Evolutionary conservation across 352 stramenopile species (phyloP).

Genomic region (Phytophthora pinifolia): DNA sequence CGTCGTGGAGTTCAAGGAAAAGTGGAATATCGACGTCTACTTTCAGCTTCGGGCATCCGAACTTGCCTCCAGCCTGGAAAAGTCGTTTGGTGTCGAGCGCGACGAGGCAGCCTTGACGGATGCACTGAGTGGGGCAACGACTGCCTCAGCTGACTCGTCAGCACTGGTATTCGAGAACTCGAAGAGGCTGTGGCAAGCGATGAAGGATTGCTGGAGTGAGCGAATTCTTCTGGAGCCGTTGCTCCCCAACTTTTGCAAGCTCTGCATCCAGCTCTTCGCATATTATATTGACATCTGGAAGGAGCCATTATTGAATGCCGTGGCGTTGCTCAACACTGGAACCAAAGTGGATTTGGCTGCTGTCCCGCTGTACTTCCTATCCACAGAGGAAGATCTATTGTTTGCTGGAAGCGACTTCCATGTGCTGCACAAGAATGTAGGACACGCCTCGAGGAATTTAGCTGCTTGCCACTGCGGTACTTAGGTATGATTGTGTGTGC

Average conservation of each 20-base stretch:
- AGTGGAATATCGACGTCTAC: conserved; percentile 90
- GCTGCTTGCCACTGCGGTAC: not conserved
- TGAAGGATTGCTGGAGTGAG: conserved; percentile 63
- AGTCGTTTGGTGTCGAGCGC: conserved; percentile 43
- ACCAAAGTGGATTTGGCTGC: conserved; percentile 49
- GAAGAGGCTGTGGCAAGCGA: conserved; percentile 42
- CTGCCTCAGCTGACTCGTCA: conserved; percentile 4
- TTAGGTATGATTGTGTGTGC: not conserved
- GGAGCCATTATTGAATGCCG: conserved; percentile 44
- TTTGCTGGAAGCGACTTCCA: conserved; percentile 77
- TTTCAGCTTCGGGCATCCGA: conserved; percentile 75
- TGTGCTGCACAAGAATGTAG: conserved; percentile 54
- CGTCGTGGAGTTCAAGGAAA: conserved; percentile 81
- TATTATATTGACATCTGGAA: conserved; percentile 67
- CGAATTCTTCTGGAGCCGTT: conserved; percentile 56
- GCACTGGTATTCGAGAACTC: conserved; percentile 55
- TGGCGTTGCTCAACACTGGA: conserved; percentile 42
- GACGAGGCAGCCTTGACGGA: conserved; percentile 22
- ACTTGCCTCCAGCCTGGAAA: conserved; percentile 49
- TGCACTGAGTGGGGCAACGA: not conserved
- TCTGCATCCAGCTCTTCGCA: conserved; percentile 67
- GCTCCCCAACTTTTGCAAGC: conserved; percentile 63
- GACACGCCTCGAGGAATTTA: not conserved
- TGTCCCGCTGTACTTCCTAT: conserved; percentile 46
- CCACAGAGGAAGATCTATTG: conserved; percentile 65